phyloP scores from a whole-genome alignment of 371 early-diverging fungal genomes.

The Mortierella sp. region DNA sequence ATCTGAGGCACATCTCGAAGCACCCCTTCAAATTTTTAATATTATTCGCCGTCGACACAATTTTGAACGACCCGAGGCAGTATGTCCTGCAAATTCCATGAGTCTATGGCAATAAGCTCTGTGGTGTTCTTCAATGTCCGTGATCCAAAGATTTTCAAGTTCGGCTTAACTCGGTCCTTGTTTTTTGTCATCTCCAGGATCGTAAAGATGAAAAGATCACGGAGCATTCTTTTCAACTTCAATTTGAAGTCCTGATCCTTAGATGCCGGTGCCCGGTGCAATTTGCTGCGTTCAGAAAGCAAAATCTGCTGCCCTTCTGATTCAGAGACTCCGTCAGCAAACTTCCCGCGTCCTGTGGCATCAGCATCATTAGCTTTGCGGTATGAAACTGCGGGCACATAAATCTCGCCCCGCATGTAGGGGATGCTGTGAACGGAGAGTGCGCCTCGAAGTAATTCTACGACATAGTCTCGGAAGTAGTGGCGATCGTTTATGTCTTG shows the following conservation, averaged over 20 bases:
- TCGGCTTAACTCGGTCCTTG: slow-evolving; percentile 25
- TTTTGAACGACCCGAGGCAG: slow-evolving; percentile 31
- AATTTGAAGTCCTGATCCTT: slow-evolving; percentile 30
- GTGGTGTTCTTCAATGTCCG: slow-evolving; percentile 32
- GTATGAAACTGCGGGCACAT: slow-evolving; percentile 34
- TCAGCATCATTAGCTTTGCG: slow-evolving; percentile 21
- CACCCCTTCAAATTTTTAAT: slow-evolving; percentile 19
- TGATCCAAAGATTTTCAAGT: slow-evolving; percentile 26
- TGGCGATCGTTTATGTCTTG: slow-evolving; percentile 27
- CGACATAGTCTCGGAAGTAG: slow-evolving; percentile 33
- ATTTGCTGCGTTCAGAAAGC: slow-evolving; percentile 31
- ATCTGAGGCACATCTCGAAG: slow-evolving; percentile 40
- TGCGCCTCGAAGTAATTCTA: slow-evolving; percentile 38
- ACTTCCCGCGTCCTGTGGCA: slow-evolving; percentile 30
- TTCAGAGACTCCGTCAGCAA: slow-evolving; percentile 39
- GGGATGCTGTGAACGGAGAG: slow-evolving; percentile 22
- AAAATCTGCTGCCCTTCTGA: slow-evolving; percentile 27
- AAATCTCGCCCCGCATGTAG: slow-evolving; percentile 32
- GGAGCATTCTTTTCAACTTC: slow-evolving; percentile 35
- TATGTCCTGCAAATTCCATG: slow-evolving; percentile 33
- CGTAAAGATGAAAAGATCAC: slow-evolving; percentile 31
- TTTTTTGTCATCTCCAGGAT: slow-evolving; percentile 29
- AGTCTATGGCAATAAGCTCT: slow-evolving; percentile 36
- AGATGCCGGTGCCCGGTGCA: slow-evolving; percentile 18
- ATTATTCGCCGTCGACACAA: neutral